Conservation (phyloP, 176 grass and related monocot genomes). For the Oropetium thomaeum region DNA sequence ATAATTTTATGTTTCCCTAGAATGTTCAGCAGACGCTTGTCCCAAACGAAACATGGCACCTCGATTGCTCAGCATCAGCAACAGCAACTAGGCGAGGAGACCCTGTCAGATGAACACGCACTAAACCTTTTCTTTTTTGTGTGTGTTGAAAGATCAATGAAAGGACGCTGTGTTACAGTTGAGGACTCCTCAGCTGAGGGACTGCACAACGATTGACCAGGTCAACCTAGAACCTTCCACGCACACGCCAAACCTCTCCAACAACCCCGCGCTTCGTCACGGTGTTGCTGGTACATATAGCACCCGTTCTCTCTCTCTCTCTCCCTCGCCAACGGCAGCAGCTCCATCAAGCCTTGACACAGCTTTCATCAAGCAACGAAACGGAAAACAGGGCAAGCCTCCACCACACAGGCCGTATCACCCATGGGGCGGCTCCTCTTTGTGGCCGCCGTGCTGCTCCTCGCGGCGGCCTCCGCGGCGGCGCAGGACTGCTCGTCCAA, state of each 20-base stretch:
- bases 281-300: conserved; percentile 11
- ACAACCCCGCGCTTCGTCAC: conserved; percentile 30
- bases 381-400: background rate
- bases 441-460: background rate
- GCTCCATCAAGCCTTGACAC: background rate
- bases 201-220: background rate
- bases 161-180: background rate
- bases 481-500: conserved; percentile 50
- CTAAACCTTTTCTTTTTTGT: background rate
- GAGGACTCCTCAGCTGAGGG: background rate
- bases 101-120: background rate
- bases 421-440: conserved; percentile 39
- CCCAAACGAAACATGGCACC: background rate
- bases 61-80: conserved; percentile 31
- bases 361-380: background rate
- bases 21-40: background rate
- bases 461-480: conserved; percentile 13
- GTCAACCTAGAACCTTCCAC: conserved; percentile 20
- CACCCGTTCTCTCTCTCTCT: background rate
- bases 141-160: too few species aligned
- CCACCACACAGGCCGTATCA: too few species aligned
- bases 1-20: background rate
- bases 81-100: background rate
- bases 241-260: conserved; percentile 18
- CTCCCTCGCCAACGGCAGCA: background rate